Percentiles rank a stretch among this genome's conserved stretches.
Evolutionary conservation across 2,329 filamentous ascomycete genomes (phyloP).

Genomic region (Aurifilum marmelostoma): DNA sequence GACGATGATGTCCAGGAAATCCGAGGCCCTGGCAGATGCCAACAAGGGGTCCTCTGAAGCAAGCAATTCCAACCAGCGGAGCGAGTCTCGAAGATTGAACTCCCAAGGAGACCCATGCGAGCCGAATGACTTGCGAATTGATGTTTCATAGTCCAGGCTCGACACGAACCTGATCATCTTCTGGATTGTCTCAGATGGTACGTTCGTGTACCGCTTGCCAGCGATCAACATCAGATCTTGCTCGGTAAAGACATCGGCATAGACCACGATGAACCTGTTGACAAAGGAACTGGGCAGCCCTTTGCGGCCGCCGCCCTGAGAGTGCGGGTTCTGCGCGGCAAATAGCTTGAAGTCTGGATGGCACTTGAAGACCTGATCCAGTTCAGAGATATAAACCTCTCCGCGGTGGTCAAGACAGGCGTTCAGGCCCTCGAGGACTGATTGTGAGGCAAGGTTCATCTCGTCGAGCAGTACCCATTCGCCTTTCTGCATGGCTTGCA

Average conservation of each 20-base stretch:
- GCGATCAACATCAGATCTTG: slow-evolving; percentile 85
- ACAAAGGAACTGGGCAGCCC: slow-evolving; percentile 95
- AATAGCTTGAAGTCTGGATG: slow-evolving; percentile 93
- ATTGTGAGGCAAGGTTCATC: slow-evolving; percentile 98
- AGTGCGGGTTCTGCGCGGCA: slow-evolving; percentile 95
- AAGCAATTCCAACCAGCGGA: slow-evolving; percentile 81
- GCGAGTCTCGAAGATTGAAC: slow-evolving; percentile 88
- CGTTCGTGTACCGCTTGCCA: slow-evolving; percentile 70
- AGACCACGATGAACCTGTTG: slow-evolving; percentile 97
- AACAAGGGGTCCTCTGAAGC: slow-evolving; percentile 64
- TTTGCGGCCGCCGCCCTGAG: slow-evolving; percentile 94
- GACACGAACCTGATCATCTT: slow-evolving; percentile 81
- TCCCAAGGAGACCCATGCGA: slow-evolving; percentile 83
- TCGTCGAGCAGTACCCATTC: slow-evolving; percentile 97
- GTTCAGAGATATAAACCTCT: slow-evolving; percentile 91
- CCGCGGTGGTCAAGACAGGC: slow-evolving; percentile 96
- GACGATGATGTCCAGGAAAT: slow-evolving; percentile 83
- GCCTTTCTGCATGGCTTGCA: slow-evolving; percentile 94
- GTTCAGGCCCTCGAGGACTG: slow-evolving; percentile 93
- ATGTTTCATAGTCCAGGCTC: slow-evolving; percentile 72
- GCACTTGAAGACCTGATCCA: slow-evolving; percentile 90
- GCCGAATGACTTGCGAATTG: slow-evolving; percentile 61
- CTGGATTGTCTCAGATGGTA: slow-evolving; percentile 61
- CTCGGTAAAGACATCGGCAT: slow-evolving; percentile 85
- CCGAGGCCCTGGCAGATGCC: slow-evolving; percentile 60